A percentile compares a stretch with the other conserved stretches of the same genome.
Evolutionary conservation across 495 filamentous ascomycete species (phyloP).

Genomic region (Aspergillus coremiiformis): DNA sequence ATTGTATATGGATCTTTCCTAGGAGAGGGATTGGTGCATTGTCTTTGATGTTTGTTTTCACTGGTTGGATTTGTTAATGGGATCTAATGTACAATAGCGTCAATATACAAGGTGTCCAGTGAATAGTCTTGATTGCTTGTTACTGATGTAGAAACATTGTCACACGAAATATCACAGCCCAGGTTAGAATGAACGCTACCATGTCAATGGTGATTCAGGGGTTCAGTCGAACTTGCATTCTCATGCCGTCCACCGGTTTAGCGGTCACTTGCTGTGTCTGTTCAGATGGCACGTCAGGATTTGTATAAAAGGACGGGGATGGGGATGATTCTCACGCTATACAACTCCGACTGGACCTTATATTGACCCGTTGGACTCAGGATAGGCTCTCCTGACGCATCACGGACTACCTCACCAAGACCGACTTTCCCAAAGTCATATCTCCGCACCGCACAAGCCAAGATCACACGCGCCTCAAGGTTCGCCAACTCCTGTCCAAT

Average conservation of each 20-base stretch:
- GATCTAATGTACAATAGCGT: background rate
- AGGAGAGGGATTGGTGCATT: too few species aligned
- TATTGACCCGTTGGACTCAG: conserved; percentile 34
- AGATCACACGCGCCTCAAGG: conserved; percentile 34
- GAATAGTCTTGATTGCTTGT: background rate
- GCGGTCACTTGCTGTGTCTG: conserved; percentile 15
- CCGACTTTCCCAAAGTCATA: conserved; percentile 42
- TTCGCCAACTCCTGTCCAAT: conserved; percentile 45
- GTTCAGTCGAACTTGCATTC: conserved; percentile 10
- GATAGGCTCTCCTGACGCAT: conserved; percentile 15
- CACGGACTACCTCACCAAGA: conserved; percentile 26
- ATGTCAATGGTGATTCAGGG: background rate
- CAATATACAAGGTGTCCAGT: background rate
- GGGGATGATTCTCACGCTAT: conserved; percentile 32
- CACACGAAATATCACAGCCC: background rate
- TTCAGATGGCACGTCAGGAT: background rate
- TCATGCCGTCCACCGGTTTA: conserved; percentile 19
- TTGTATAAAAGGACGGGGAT: background rate
- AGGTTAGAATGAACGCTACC: background rate
- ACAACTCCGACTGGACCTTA: conserved; percentile 34
- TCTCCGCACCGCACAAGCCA: conserved; percentile 30
- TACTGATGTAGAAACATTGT: background rate
- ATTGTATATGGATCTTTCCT: too few species aligned
- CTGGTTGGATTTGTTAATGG: background rate
- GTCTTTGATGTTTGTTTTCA: background rate